Evolutionary conservation across 2,329 filamentous ascomycete genomes (phyloP).

Genomic region (Fusarium miscanthi): DNA sequence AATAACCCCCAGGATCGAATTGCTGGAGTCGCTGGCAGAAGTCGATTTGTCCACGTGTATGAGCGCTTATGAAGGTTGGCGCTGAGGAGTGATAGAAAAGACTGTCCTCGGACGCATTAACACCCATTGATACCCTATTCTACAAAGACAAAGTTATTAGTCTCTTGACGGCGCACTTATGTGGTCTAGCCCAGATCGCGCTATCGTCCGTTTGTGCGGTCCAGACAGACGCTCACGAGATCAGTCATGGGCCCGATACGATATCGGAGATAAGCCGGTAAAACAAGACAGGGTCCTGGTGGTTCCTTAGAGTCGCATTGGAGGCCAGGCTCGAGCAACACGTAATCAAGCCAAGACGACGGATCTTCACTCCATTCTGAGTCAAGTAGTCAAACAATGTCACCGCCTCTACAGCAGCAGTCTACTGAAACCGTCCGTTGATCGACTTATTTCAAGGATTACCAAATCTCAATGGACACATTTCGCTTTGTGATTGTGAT

Average conservation of each 20-base stretch:
- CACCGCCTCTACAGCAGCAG: constrained; percentile 29
- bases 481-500: constrained; percentile 15
- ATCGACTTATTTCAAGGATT: constrained; percentile 2
- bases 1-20: constrained; percentile 28
- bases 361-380: constrained; percentile 39
- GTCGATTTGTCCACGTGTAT: constrained; percentile 39
- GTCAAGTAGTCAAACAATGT: constrained; percentile 34
- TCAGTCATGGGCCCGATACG: constrained; percentile 40
- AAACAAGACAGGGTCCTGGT: constrained; percentile 23
- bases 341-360: constrained; percentile 39
- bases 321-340: constrained; percentile 27
- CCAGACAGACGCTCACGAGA: constrained; percentile 40
- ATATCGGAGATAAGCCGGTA: constrained; percentile 47
- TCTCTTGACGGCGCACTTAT: not conserved
- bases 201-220: constrained; percentile 32
- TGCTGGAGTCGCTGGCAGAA: constrained; percentile 19
- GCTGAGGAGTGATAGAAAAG: constrained; percentile 5
- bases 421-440: constrained; percentile 9
- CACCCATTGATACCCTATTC: constrained; percentile 34
- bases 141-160: constrained; percentile 9
- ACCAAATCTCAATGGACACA: not conserved
- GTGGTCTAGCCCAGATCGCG: constrained; percentile 25
- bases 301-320: constrained; percentile 6
- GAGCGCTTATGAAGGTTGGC: constrained; percentile 12
- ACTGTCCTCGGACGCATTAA: constrained; percentile 25